phyloP scores from a whole-genome alignment of 2,329 filamentous ascomycete genomes.

The Neopestalotiopsis sp. region DNA sequence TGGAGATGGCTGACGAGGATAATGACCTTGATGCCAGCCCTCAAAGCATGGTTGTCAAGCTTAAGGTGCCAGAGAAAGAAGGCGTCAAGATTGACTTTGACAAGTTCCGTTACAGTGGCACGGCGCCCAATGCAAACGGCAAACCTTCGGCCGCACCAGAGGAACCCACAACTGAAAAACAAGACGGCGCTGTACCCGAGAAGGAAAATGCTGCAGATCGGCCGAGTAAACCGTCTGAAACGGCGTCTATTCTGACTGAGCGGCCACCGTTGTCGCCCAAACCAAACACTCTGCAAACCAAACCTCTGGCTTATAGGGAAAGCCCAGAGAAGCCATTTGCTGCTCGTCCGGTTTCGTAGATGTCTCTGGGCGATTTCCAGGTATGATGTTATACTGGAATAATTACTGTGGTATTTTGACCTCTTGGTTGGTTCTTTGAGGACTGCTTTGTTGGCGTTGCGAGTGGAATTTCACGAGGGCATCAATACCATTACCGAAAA shows the following conservation, averaged over 20 bases:
- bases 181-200: slow-evolving; percentile 33
- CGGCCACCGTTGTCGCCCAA: slow-evolving; percentile 35
- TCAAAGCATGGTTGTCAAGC: slow-evolving; percentile 75
- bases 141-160: slow-evolving; percentile 10
- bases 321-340: slow-evolving; percentile 60
- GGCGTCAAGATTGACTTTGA: slow-evolving; percentile 38
- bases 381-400: not conserved
- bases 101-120: slow-evolving; percentile 34
- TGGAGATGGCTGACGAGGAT: slow-evolving; percentile 60
- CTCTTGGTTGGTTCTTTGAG: not conserved
- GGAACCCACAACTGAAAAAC: slow-evolving; percentile 19
- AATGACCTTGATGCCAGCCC: slow-evolving; percentile 50
- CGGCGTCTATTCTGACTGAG: slow-evolving; percentile 15
- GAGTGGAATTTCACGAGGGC: not conserved
- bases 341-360: not conserved
- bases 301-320: slow-evolving; percentile 62
- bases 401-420: not conserved
- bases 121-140: slow-evolving; percentile 25
- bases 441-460: slow-evolving; percentile 2
- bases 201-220: slow-evolving; percentile 33
- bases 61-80: slow-evolving; percentile 55
- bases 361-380: not conserved
- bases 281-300: slow-evolving; percentile 39
- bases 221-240: slow-evolving; percentile 7
- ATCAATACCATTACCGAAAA: not conserved